Evolutionary conservation across 495 filamentous ascomycete species (phyloP).

Genomic region (Podospora comata): DNA sequence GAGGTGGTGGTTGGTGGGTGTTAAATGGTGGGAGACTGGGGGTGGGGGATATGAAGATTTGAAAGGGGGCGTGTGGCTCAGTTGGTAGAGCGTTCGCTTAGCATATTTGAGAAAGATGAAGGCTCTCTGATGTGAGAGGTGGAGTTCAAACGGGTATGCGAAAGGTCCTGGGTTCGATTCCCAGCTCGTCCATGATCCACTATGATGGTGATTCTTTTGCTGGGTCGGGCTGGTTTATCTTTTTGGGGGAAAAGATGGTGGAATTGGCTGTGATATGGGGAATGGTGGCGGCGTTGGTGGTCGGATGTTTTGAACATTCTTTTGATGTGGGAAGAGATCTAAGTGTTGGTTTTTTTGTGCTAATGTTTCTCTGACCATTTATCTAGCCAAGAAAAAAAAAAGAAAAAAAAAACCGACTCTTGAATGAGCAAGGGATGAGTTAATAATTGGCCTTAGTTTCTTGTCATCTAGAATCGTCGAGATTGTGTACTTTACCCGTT

Average conservation of each 20-base stretch:
- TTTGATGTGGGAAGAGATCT: too few species aligned
- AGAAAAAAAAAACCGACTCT: too few species aligned
- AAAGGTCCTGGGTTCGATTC: conserved; percentile 24
- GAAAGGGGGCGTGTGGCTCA: conserved; percentile 21
- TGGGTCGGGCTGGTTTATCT: neutral
- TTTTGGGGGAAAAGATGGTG: neutral
- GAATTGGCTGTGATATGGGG: neutral
- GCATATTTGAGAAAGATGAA: conserved; percentile 5
- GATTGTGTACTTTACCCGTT: too few species aligned
- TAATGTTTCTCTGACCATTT: too few species aligned
- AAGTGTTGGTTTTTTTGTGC: too few species aligned
- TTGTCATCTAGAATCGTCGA: too few species aligned
- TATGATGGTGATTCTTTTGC: neutral
- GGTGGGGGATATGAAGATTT: neutral
- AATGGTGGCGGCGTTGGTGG: neutral
- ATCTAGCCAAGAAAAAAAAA: too few species aligned
- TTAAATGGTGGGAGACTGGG: neutral
- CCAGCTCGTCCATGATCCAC: conserved; percentile 17
- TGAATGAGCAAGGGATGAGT: too few species aligned
- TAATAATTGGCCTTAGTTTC: too few species aligned
- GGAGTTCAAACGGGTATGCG: conserved; percentile 7
- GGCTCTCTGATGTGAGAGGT: neutral
- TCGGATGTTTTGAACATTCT: neutral
- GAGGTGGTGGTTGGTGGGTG: neutral
- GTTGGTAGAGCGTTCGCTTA: conserved; percentile 24